Evolutionary conservation across 2,329 filamentous ascomycete species (phyloP).

Genomic region (Parastagonospora avenae): DNA sequence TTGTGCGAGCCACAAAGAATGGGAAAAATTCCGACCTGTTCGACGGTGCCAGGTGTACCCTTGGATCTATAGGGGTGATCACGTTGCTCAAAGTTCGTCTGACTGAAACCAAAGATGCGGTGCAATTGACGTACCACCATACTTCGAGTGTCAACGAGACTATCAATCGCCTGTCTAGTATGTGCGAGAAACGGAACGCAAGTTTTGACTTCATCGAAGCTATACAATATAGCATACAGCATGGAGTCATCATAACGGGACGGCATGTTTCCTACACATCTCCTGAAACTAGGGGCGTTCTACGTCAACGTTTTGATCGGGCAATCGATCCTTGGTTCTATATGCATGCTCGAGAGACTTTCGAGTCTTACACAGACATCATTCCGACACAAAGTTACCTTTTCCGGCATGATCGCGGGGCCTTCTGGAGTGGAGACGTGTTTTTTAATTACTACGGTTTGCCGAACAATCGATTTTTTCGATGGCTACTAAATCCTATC

Average conservation of each 20-base stretch:
- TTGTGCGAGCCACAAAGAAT: slow-evolving; percentile 53
- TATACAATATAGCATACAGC: slow-evolving; percentile 46
- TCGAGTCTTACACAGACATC: slow-evolving; percentile 28
- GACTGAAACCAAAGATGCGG: slow-evolving; percentile 47
- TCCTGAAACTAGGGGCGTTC: neutral
- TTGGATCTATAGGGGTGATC: slow-evolving; percentile 67
- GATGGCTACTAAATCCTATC: slow-evolving; percentile 62
- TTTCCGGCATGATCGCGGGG: slow-evolving; percentile 71
- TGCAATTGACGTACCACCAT: slow-evolving; percentile 51
- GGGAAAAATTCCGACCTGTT: slow-evolving; percentile 62
- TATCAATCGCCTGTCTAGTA: slow-evolving; percentile 42
- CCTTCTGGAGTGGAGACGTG: slow-evolving; percentile 65
- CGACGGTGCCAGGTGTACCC: slow-evolving; percentile 64
- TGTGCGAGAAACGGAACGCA: slow-evolving; percentile 36
- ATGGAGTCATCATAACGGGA: slow-evolving; percentile 9
- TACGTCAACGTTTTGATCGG: slow-evolving; percentile 34
- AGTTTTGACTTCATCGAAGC: slow-evolving; percentile 52
- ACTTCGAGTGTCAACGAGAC: slow-evolving; percentile 49
- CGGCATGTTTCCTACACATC: slow-evolving; percentile 2
- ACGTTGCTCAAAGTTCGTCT: slow-evolving; percentile 58
- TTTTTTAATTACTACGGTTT: slow-evolving; percentile 63
- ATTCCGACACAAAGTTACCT: slow-evolving; percentile 67
- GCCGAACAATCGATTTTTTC: slow-evolving; percentile 62
- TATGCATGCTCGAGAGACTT: slow-evolving; percentile 32
- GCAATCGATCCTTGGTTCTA: slow-evolving; percentile 54